Evolutionary conservation across 768 basidiomycete genomes (phyloP), one percentile per base, ranked within the genome.

Genomic region (Trametes punicea): DNA sequence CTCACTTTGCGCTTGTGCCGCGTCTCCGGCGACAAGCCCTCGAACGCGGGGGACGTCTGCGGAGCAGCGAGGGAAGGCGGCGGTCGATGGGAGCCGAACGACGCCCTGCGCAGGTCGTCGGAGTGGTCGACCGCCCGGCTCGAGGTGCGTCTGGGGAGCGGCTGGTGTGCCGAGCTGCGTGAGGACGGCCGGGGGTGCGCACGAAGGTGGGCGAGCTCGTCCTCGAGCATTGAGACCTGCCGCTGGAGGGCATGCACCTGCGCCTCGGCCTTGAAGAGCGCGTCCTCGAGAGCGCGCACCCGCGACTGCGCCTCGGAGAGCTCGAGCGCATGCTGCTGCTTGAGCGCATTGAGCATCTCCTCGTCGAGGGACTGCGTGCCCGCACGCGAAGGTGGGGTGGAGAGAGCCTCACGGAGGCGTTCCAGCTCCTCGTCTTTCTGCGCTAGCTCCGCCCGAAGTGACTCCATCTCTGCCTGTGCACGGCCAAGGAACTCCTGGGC

Each of bases 1-100:
- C 88, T 90, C 63, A 91, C 83, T 63, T 84, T 81, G 52, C 91
- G 86, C 66, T 92, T 92, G 70, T 93, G 90, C 26, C 81, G 75
- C 31, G 87, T 85, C 69, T 90, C 88, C 0, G 87, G 80, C 6
- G 87, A 82, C 45, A 93, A 76, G 47, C 78, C 80, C 26, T 91
- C 89, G 53, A 89, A 81, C 3, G 83, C 77, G 1, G 84, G 79
- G 46, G 63, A 42, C 25, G 61, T 55, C 41, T 33, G 74, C 64
- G 78, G 73, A 63, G 41, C 74, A 63, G 44, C 69, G 69, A 61
- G 59, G 65, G 56, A 51, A 21, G 57, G 52, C 10, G 66, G 57
- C 30, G n/a, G n/a, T n/a, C 64, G 47, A 51, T 61, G 63, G 36
- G 73, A 67, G 51, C 55, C 50, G 57, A 75, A 68, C 20, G 77